A percentile compares a stretch with the other conserved stretches of the same genome.
Conservation (phyloP, 805 yeast species). For the Scheffersomyces coipomensis region DNA sequence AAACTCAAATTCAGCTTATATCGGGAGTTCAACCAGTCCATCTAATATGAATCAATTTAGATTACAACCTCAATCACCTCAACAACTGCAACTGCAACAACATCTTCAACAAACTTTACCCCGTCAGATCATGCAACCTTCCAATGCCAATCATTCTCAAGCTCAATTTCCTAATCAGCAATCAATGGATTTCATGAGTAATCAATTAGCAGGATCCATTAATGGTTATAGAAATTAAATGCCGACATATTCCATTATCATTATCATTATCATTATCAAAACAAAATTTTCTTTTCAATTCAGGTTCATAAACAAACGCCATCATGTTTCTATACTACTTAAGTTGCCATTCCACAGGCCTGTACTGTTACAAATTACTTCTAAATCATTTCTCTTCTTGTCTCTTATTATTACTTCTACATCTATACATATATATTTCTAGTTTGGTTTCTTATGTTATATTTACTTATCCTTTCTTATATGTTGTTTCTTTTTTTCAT, state of each 20-base stretch:
- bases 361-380: too few relatives aligned
- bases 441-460: too few relatives aligned
- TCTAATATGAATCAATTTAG: constrained; percentile 1
- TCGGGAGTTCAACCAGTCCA: not conserved
- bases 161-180: not conserved
- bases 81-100: constrained; percentile 5
- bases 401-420: not conserved
- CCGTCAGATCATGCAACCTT: not conserved
- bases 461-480: not conserved
- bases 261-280: too few relatives aligned
- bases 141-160: not conserved
- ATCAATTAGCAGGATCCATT: not conserved
- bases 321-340: too few relatives aligned
- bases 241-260: not conserved
- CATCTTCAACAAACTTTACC: constrained; percentile 2
- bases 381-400: not conserved
- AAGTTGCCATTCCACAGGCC: too few relatives aligned
- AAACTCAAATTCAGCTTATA: not conserved
- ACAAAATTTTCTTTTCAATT: too few relatives aligned
- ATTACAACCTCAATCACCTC: constrained; percentile 3
- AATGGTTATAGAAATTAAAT: not conserved
- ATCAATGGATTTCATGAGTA: constrained; percentile 1
- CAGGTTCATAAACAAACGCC: too few relatives aligned
- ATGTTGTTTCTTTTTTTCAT: not conserved
- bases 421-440: too few relatives aligned